These are phyloP conservation scores for Cetraspora pellucida DNA, from an alignment of 192 early-diverging fungal genomes.

Conservation along the genomic window DNA sequence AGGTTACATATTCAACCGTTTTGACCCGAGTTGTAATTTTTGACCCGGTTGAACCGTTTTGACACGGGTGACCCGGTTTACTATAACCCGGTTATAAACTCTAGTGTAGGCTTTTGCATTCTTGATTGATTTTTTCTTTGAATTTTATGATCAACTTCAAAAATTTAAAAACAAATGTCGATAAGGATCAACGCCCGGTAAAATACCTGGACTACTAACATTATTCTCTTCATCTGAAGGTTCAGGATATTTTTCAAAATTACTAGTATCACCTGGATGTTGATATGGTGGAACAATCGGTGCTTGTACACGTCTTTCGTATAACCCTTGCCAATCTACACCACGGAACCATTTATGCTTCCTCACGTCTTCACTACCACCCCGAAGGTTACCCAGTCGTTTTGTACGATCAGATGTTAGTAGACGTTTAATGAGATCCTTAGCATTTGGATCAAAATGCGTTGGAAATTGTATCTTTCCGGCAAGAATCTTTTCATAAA, in stretches of 20 bases:
- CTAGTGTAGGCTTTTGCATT: no score
- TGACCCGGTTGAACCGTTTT: no score
- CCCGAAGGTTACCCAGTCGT: slow-evolving; percentile 86
- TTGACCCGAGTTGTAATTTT: no score
- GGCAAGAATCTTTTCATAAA: slow-evolving; percentile 97
- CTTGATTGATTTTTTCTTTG: no score
- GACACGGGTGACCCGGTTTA: no score
- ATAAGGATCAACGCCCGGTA: slow-evolving; percentile 74
- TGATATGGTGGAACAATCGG: slow-evolving; percentile 90
- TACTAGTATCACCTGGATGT: slow-evolving; percentile 92
- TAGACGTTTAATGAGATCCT: slow-evolving; percentile 89
- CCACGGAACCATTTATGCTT: slow-evolving; percentile 92
- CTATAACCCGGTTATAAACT: no score
- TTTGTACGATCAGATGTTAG: slow-evolving; percentile 90
- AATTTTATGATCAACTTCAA: slow-evolving; percentile 46
- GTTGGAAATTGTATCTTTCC: slow-evolving; percentile 88
- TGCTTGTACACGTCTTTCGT: slow-evolving; percentile 73
- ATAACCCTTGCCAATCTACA: slow-evolving; percentile 89
- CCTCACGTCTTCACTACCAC: slow-evolving; percentile 90
- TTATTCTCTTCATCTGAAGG: slow-evolving; percentile 61
- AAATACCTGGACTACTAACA: slow-evolving; percentile 32
- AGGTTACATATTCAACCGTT: no score
- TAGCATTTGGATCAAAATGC: slow-evolving; percentile 82
- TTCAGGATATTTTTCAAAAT: slow-evolving; percentile 98
- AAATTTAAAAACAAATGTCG: slow-evolving; percentile 77